phyloP scores from a whole-genome alignment of 1,139 yeast genomes.

The Starmera stellimalicola region DNA sequence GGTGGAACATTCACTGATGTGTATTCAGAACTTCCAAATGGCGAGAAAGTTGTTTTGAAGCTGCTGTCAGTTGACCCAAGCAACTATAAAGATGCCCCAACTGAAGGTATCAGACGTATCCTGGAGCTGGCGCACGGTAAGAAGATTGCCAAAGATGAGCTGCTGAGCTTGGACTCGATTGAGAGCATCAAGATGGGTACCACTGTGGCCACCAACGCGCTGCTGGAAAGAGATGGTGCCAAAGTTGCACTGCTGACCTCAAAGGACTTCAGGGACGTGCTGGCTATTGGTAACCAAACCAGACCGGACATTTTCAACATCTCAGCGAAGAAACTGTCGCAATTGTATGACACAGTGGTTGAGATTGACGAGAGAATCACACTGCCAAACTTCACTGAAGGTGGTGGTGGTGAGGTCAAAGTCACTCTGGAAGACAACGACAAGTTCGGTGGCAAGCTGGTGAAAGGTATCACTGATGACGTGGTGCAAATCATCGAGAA shows the following conservation, averaged over 20 bases:
- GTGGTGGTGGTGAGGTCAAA: constrained; percentile 16
- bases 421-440: constrained; percentile 24
- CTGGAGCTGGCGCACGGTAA: constrained; percentile 44
- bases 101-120: constrained; percentile 75
- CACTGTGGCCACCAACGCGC: constrained; percentile 63
- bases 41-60: constrained; percentile 38
- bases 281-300: constrained; percentile 58
- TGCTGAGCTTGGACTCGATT: constrained; percentile 34
- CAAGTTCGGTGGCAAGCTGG: constrained; percentile 16
- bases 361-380: constrained; percentile 41
- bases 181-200: constrained; percentile 65
- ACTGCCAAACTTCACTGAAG: constrained; percentile 2
- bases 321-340: constrained; percentile 43
- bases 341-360: constrained; percentile 45
- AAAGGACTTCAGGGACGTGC: constrained; percentile 43
- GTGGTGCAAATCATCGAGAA: constrained; percentile 21
- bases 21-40: constrained; percentile 28
- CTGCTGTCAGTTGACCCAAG: constrained; percentile 74
- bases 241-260: constrained; percentile 40
- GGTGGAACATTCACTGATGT: constrained; percentile 70
- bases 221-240: constrained; percentile 46
- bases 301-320: constrained; percentile 46
- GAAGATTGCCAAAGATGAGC: constrained; percentile 37
- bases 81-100: constrained; percentile 77
- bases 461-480: constrained; percentile 22